Base-by-base conservation (phyloP, 345 rosid genomes). In the Kandelia obovata region DNA sequence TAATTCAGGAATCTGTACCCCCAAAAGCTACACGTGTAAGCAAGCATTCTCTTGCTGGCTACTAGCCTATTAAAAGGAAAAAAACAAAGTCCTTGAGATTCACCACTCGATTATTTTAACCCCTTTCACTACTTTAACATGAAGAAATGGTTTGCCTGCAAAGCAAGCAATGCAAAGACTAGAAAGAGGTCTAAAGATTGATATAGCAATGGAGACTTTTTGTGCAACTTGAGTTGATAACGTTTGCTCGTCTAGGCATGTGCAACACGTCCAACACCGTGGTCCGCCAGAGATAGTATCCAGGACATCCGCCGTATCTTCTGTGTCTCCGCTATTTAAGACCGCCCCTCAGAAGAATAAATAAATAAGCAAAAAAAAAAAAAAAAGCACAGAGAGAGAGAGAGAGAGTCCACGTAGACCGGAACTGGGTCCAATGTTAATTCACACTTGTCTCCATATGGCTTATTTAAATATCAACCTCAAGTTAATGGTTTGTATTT, bases 261-360 rank as follows among this genome's bases (percentile, higher is more conserved):
- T 73, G 81, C 83, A 58, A 28, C 80, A 66, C 78, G 72, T 68
- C 71, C 79, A 77, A 81, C 85, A 69, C 85, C 79, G 82, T 75
- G 83, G 75, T 73, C 80, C 61, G 77, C 77, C 82, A 73, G 67
- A 79, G 56, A 56, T 68, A 65, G 49, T 70, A 59, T 55, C 83
- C 86, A 73, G 60, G 81, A 82, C 86, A 79, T 75, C 85, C 76
- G 74, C 74, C 74, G 73, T 77, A 77, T 79, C 77, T 75, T 75
- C 77, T 15, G 72, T 77, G 80, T 77, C 68, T 75, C 71, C 77
- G 68, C 73, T 47, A 47, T 52, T 61, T 63, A 30, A 27, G 32
- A 35, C 62, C 62, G n/a, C 34, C 66, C 5, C 49, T 49, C 23
- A 20, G 51, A 63, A 63, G 20, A 28, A 17, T 20, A 74, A 61